These are phyloP conservation scores for Arthroderma uncinatum DNA, from an alignment of 2,329 filamentous ascomycete species.

Conservation along the genomic window DNA sequence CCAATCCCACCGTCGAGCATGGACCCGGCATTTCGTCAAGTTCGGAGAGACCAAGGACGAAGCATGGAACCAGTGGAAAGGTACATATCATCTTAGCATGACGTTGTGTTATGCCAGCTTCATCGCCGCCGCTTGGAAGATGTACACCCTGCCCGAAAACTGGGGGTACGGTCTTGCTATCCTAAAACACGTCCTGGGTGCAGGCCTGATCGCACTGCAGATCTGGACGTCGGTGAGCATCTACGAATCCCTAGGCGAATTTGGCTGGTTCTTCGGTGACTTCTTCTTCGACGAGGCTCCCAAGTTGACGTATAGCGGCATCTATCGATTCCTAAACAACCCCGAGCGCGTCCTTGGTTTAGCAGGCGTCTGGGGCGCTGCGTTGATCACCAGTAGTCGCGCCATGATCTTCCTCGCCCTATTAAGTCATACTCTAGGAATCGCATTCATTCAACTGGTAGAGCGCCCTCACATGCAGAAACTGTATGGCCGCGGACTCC, in stretches of 20 bases:
- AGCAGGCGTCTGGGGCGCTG: conserved; percentile 89
- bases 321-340: conserved; percentile 97
- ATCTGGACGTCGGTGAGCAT: conserved; percentile 88
- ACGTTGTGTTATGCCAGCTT: conserved; percentile 82
- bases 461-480: conserved; percentile 98
- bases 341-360: conserved; percentile 88
- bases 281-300: conserved; percentile 90
- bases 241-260: conserved; percentile 90
- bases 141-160: conserved; percentile 77
- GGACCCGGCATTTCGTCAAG: conserved; percentile 96
- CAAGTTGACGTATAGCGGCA: conserved; percentile 89
- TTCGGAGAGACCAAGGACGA: conserved; percentile 83
- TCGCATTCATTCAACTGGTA: conserved; percentile 82
- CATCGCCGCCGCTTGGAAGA: conserved; percentile 86
- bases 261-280: conserved; percentile 98
- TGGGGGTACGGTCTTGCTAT: conserved; percentile 80
- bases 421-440: conserved; percentile 69
- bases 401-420: conserved; percentile 79
- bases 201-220: conserved; percentile 70
- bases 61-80: conserved; percentile 97
- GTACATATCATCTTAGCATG: conserved; percentile 85
- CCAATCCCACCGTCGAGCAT: conserved; percentile 83
- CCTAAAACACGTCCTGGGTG: conserved; percentile 76
- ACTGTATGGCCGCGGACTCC: conserved; percentile 74
- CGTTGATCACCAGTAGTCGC: conserved; percentile 82